Evolutionary conservation across 192 early-diverging fungal genomes (phyloP).

Genomic region (Coemansia sp.): DNA sequence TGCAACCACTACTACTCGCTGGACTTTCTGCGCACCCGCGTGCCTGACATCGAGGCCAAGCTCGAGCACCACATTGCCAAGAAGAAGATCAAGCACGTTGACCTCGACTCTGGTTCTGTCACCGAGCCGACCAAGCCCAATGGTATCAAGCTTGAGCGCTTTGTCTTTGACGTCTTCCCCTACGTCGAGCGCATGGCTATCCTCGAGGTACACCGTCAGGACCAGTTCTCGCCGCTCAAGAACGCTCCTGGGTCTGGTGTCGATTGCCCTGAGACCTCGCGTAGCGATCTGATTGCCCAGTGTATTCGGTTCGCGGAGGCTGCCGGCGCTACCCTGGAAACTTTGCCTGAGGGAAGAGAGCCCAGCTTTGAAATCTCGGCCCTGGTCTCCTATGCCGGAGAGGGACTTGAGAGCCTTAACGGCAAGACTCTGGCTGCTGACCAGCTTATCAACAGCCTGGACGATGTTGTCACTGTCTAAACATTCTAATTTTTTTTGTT

Average conservation of each 20-base stretch:
- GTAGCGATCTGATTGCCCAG: constrained; percentile 87
- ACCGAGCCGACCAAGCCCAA: constrained; percentile 80
- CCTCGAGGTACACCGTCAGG: constrained; percentile 85
- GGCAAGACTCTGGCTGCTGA: constrained; percentile 62
- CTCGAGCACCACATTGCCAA: constrained; percentile 97
- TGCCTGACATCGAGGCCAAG: constrained; percentile 79
- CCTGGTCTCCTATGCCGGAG: constrained; percentile 90
- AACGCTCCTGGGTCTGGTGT: constrained; percentile 88
- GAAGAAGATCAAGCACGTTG: constrained; percentile 97
- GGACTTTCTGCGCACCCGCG: constrained; percentile 81
- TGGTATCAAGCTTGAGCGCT: constrained; percentile 98
- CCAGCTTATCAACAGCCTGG: constrained; percentile 38
- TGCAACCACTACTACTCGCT: constrained; percentile 98
- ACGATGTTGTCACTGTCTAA: constrained; percentile 32
- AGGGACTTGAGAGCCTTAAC: constrained; percentile 81
- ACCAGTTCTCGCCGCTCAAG: constrained; percentile 98
- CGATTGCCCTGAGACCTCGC: constrained; percentile 94
- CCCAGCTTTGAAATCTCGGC: constrained; percentile 84
- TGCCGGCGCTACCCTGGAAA: constrained; percentile 80
- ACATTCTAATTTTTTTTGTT: neutral
- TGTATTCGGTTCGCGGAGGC: constrained; percentile 84
- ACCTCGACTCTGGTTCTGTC: constrained; percentile 73
- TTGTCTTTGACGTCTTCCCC: constrained; percentile 99
- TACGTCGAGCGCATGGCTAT: constrained; percentile 88
- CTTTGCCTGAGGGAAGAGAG: constrained; percentile 47